These are phyloP conservation scores for Fusarium sp. DNA, from an alignment of 2,329 filamentous ascomycete species.

Conservation along the genomic window DNA sequence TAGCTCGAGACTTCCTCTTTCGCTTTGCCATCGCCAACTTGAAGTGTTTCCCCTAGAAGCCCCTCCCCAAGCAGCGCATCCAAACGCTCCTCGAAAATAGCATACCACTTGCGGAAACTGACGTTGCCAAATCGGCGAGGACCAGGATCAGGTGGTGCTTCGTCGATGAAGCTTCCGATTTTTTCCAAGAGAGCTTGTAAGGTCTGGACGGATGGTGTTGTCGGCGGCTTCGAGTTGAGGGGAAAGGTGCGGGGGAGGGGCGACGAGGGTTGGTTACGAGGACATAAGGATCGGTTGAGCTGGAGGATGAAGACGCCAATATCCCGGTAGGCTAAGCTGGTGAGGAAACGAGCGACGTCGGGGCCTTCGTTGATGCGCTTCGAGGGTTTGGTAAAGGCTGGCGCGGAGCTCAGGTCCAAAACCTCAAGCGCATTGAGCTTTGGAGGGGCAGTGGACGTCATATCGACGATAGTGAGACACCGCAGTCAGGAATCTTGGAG, in stretches of 20 bases:
- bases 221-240: slow-evolving; percentile 56
- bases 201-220: slow-evolving; percentile 66
- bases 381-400: slow-evolving; percentile 71
- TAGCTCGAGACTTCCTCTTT: slow-evolving; percentile 80
- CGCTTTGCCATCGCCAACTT: slow-evolving; percentile 57
- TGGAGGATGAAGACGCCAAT: slow-evolving; percentile 90
- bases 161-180: slow-evolving; percentile 75
- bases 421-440: slow-evolving; percentile 54
- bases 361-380: slow-evolving; percentile 88
- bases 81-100: slow-evolving; percentile 71
- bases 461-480: slow-evolving; percentile 15
- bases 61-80: slow-evolving; percentile 51
- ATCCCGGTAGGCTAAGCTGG: slow-evolving; percentile 84
- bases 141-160: slow-evolving; percentile 85
- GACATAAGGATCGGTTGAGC: slow-evolving; percentile 88
- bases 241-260: slow-evolving; percentile 55
- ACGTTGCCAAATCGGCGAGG: slow-evolving; percentile 92
- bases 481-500: too few relatives aligned
- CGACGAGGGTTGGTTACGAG: slow-evolving; percentile 62
- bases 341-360: slow-evolving; percentile 84
- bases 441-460: slow-evolving; percentile 40
- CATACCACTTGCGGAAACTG: slow-evolving; percentile 87
- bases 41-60: slow-evolving; percentile 47
- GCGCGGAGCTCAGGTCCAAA: slow-evolving; percentile 60
- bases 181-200: slow-evolving; percentile 75